phyloP scores from a whole-genome alignment of 2,329 filamentous ascomycete species.

The Emergomyces orientalis region DNA sequence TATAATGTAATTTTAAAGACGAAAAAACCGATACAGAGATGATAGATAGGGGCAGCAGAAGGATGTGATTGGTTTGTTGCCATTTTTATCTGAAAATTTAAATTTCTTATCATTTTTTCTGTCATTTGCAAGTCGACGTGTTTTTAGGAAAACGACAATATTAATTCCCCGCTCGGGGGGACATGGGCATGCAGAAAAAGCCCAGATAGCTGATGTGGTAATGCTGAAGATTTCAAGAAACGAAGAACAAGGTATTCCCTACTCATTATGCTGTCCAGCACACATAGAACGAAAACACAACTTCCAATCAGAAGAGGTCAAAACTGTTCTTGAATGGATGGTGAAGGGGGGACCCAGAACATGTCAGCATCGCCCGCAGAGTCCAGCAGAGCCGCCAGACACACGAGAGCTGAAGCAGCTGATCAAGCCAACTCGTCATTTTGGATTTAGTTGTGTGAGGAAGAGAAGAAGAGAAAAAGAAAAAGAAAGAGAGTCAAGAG shows the following conservation, averaged over 20 bases:
- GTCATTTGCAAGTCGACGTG: no score
- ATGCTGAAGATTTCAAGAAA: no score
- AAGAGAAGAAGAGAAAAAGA: constrained; percentile 38
- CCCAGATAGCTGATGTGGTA: no score
- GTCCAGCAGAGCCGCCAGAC: constrained; percentile 42
- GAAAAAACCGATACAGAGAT: background rate
- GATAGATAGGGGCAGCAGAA: background rate
- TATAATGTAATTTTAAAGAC: no score
- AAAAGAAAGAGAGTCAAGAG: constrained; percentile 6
- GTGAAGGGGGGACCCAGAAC: constrained; percentile 53
- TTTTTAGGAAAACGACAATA: no score
- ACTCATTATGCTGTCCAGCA: no score
- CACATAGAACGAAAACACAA: constrained; percentile 14
- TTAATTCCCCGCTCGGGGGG: no score
- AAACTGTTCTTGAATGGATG: constrained; percentile 54
- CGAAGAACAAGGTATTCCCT: no score
- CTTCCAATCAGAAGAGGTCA: constrained; percentile 51
- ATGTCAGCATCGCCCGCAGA: constrained; percentile 50
- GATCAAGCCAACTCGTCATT: constrained; percentile 61
- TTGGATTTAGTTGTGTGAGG: constrained; percentile 67
- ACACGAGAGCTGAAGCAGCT: constrained; percentile 46
- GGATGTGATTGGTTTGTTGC: background rate
- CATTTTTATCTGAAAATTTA: background rate
- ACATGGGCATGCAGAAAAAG: no score
- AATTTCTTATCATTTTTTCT: background rate